Percentiles rank a stretch among this genome's conserved stretches.
These are phyloP conservation scores for Phytopythium delawarense DNA, from an alignment of 352 stramenopile genomes.

Conservation along the genomic window DNA sequence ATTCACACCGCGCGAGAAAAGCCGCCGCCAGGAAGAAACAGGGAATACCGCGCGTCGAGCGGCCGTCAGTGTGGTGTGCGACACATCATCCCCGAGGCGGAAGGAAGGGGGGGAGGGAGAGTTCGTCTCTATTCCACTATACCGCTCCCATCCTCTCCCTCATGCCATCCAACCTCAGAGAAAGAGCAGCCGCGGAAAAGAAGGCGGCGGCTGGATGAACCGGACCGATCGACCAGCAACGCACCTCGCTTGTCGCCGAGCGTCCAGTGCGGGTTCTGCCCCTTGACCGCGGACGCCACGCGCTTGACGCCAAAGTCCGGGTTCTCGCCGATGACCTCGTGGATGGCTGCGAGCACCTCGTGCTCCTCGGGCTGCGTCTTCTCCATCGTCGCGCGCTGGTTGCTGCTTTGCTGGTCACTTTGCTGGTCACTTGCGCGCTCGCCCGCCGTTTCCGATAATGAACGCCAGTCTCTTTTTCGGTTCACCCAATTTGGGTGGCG, in stretches of 20 bases:
- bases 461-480: background rate
- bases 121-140: slow-evolving; percentile 10
- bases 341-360: slow-evolving; percentile 56
- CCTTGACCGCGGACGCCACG: slow-evolving; percentile 52
- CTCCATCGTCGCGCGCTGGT: slow-evolving; percentile 22
- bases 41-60: slow-evolving; percentile 8
- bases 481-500: background rate
- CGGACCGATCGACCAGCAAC: background rate
- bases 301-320: slow-evolving; percentile 72
- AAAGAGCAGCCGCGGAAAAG: background rate
- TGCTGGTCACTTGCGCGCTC: background rate
- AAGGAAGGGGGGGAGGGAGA: background rate
- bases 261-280: slow-evolving; percentile 61
- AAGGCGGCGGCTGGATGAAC: background rate
- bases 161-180: background rate
- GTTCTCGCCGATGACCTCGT: slow-evolving; percentile 48
- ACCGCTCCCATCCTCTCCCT: slow-evolving; percentile 2
- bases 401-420: background rate
- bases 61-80: slow-evolving; percentile 8
- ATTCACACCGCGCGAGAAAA: slow-evolving; percentile 13
- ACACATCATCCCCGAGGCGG: background rate
- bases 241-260: slow-evolving; percentile 68
- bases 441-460: slow-evolving; percentile 4
- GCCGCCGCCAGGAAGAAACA: slow-evolving; percentile 7
- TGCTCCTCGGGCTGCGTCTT: slow-evolving; percentile 61